Evolutionary conservation across 768 basidiomycete genomes (phyloP).

Genomic region (Tephrocybe rancida): DNA sequence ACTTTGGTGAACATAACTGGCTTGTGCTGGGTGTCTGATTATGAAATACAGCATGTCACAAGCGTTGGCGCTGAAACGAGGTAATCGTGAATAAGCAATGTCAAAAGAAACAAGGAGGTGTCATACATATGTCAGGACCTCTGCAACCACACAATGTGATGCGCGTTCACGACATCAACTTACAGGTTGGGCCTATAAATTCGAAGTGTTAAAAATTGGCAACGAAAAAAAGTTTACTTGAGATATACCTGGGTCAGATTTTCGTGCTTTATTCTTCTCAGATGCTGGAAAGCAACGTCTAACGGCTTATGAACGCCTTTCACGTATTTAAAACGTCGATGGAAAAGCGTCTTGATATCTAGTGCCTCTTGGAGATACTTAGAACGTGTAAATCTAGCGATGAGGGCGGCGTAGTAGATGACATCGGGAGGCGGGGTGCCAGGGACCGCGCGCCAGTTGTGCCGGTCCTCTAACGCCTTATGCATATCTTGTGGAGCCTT

Average conservation of each 20-base stretch:
- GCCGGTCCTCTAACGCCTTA: neutral
- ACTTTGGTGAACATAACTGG: neutral
- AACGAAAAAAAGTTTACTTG: too few relatives aligned
- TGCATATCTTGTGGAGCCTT: constrained; percentile 1
- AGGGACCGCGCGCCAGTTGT: neutral
- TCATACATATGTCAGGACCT: neutral
- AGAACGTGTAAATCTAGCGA: constrained; percentile 38
- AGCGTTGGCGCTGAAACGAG: neutral
- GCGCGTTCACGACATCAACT: too few relatives aligned
- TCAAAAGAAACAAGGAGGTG: neutral
- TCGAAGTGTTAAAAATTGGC: too few relatives aligned
- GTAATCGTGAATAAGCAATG: neutral
- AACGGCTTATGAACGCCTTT: constrained; percentile 19
- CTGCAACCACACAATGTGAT: too few relatives aligned
- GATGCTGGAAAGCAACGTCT: constrained; percentile 7
- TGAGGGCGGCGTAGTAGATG: constrained; percentile 37
- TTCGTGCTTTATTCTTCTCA: neutral
- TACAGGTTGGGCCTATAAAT: too few relatives aligned
- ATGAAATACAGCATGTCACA: neutral
- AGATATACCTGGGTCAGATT: too few relatives aligned
- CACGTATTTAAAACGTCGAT: constrained; percentile 21
- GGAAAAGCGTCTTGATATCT: constrained; percentile 28
- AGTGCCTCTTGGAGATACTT: constrained; percentile 28
- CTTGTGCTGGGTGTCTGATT: neutral
- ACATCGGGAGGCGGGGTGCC: constrained; percentile 27